Percentiles rank a stretch among this genome's conserved stretches.
These are phyloP conservation scores for Auriculariales sp. DNA, from an alignment of 768 basidiomycete species.

Conservation along the genomic window DNA sequence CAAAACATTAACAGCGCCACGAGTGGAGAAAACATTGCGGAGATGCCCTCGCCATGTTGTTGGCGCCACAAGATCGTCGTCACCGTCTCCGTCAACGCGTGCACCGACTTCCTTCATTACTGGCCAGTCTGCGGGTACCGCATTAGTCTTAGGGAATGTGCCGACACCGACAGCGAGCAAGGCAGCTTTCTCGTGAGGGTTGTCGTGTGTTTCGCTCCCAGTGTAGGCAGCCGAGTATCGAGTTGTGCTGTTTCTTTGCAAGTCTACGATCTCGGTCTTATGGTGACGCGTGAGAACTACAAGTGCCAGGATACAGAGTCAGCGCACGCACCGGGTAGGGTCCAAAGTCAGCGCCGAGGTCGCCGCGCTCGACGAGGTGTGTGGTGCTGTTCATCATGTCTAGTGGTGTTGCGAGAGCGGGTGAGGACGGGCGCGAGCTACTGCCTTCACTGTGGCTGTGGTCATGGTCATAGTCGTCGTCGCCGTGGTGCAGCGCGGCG, in stretches of 20 bases:
- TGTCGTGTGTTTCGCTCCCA: not conserved
- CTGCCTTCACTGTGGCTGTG: too few relatives aligned
- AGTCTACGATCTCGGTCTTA: not conserved
- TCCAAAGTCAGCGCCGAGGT: not conserved
- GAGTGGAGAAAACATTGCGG: slow-evolving; percentile 24
- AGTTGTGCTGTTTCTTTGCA: not conserved
- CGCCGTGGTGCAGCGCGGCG: not conserved
- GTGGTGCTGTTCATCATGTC: not conserved
- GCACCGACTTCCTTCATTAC: not conserved
- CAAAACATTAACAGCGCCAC: slow-evolving; percentile 74
- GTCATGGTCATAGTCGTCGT: too few relatives aligned
- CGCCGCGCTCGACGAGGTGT: not conserved
- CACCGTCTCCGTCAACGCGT: not conserved
- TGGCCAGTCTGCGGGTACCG: not conserved
- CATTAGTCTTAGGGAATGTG: not conserved
- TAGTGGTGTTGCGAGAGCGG: not conserved
- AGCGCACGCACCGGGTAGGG: not conserved
- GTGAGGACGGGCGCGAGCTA: not conserved
- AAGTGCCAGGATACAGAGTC: not conserved
- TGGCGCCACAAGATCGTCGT: not conserved
- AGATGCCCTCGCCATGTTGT: not conserved
- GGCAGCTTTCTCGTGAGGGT: not conserved
- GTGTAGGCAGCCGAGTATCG: not conserved
- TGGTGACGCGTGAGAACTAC: not conserved
- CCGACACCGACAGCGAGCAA: not conserved